Evolutionary conservation across 495 filamentous ascomycete species (phyloP), one percentile per base, ranked within the genome.

Genomic region (Apodospora peruviana): DNA sequence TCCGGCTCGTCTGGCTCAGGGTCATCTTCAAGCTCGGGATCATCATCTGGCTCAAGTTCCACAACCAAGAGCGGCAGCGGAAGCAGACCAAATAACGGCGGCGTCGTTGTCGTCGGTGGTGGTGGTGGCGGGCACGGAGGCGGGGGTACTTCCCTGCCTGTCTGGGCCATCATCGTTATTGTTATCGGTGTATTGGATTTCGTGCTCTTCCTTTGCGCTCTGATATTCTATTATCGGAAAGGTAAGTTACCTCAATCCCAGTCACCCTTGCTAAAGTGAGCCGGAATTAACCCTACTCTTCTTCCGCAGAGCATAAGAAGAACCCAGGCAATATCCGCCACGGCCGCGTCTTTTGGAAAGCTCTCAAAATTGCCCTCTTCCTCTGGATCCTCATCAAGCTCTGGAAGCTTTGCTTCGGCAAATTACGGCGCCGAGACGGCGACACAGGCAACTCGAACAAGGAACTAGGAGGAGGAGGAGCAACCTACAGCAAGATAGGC

Each of bases 161-260:
- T 45, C 22, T 51, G 49, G 49, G 49, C 42, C 8, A 41, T 51
- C 35, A 14, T 51, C 5, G 14, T 51, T 8, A 40, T 51, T 25
- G 16, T 40, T 14, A 10, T 51, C 4, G 24, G 22, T 10, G 18
- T 38, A 4, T 5, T 40, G 10, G 5, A 32, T 2, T 4, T 41
- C 14, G 4, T 48, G 21, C n/a, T 40, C 5, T 48, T 48, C 18
- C 16, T 48, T 24, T n/a, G n/a, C 1, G 36, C 36, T 7, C 32
- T 48, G 17, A 1, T 16, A 2, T 34, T 40, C 19, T 40, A 48
- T 18, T 41, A 34, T 16, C 7, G 4, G 3, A 29, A 48, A 35
- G 46, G 46, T 48, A 48, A 2, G 36, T 11, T 4, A 20, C 27
- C 29, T 9, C 2, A 3, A 17, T 5, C 3, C 27, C 12, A 17